These are phyloP conservation scores for Aspergillus texensis DNA, from an alignment of 2,329 filamentous ascomycete genomes.

Conservation along the genomic window DNA sequence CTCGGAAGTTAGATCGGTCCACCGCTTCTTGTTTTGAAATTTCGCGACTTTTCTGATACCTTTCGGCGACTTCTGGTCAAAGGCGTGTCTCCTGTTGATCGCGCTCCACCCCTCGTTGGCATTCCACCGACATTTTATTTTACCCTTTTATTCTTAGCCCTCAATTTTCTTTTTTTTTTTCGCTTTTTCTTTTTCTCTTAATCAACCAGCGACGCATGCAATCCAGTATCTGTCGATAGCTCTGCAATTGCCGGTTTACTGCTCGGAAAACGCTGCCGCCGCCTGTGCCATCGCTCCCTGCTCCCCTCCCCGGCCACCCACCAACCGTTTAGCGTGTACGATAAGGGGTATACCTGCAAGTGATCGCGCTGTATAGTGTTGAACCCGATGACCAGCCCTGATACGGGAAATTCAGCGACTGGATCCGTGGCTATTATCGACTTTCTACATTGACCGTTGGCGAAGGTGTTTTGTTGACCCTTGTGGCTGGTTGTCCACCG, in stretches of 20 bases:
- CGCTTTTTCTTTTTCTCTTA: conserved; percentile 9
- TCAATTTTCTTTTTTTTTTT: conserved; percentile 8
- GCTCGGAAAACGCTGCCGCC: neutral
- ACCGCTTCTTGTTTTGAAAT: conserved; percentile 8
- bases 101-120: conserved; percentile 19
- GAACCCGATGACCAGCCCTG: conserved; percentile 16
- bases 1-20: conserved; percentile 14
- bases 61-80: conserved; percentile 11
- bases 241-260: conserved; percentile 4
- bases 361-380: conserved; percentile 3
- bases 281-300: neutral
- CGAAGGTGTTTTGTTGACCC: conserved; percentile 7
- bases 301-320: neutral
- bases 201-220: neutral
- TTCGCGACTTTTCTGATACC: conserved; percentile 7
- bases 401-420: conserved; percentile 6
- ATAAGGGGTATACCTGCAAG: conserved; percentile 19
- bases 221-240: neutral
- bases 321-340: conserved; percentile 12
- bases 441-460: neutral
- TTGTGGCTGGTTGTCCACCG: conserved; percentile 14
- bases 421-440: conserved; percentile 4
- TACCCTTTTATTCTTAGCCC: conserved; percentile 7
- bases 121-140: conserved; percentile 6
- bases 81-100: conserved; percentile 16